Conservation (phyloP, 2,329 filamentous ascomycete species). For the Phaeosphaeria sp. region DNA sequence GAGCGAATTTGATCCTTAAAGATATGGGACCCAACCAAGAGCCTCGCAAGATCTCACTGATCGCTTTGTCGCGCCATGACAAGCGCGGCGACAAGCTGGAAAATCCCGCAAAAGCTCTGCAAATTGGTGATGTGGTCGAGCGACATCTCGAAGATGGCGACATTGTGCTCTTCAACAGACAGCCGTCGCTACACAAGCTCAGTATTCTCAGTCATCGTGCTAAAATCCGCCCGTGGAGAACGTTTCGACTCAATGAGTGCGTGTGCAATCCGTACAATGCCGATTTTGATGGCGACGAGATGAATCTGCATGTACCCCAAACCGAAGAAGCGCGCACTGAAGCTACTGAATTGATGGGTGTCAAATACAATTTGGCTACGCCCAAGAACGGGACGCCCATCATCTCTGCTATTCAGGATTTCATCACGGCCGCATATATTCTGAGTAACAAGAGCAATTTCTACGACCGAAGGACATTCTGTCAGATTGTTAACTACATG, state of each 20-base stretch:
- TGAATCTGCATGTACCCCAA: slow-evolving; percentile 98
- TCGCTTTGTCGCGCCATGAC: slow-evolving; percentile 51
- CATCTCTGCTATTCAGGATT: slow-evolving; percentile 98
- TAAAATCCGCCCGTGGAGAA: slow-evolving; percentile 93
- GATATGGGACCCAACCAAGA: slow-evolving; percentile 55
- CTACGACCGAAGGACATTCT: slow-evolving; percentile 86
- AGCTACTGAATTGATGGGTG: slow-evolving; percentile 95
- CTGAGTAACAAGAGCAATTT: slow-evolving; percentile 93
- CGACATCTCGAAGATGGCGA: slow-evolving; percentile 95
- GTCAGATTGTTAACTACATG: slow-evolving; percentile 93
- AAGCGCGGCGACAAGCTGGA: slow-evolving; percentile 66
- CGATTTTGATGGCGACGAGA: slow-evolving; percentile 98
- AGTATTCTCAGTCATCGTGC: slow-evolving; percentile 97
- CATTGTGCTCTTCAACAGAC: slow-evolving; percentile 96
- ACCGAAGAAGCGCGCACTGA: slow-evolving; percentile 96
- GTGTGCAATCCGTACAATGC: slow-evolving; percentile 98
- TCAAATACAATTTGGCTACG: slow-evolving; percentile 94
- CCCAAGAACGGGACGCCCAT: slow-evolving; percentile 98
- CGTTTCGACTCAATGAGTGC: slow-evolving; percentile 96
- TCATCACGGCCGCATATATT: slow-evolving; percentile 93
- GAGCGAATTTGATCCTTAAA: slow-evolving; percentile 82
- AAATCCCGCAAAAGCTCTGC: slow-evolving; percentile 74
- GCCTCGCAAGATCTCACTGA: slow-evolving; percentile 73
- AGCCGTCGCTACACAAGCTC: slow-evolving; percentile 96
- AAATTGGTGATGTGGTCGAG: slow-evolving; percentile 87